These are phyloP conservation scores for Ormosia semicastrata DNA, from an alignment of 306 rosid genomes.

Conservation along the genomic window DNA sequence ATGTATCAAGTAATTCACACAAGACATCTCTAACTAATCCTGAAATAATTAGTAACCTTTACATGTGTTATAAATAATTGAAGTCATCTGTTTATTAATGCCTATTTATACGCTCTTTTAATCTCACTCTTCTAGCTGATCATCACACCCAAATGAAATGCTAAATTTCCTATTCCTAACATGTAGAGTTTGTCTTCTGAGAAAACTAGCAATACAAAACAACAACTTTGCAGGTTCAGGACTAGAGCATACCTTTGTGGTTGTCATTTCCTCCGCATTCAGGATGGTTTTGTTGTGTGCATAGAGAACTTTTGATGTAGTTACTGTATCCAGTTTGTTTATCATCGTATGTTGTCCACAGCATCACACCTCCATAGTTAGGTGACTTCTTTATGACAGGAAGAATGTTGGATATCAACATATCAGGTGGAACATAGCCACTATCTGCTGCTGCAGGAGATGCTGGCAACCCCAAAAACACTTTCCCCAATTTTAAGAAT, in stretches of 20 bases:
- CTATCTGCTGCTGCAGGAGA: constrained; percentile 39
- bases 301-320: constrained; percentile 16
- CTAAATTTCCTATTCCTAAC: background rate
- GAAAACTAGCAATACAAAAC: background rate
- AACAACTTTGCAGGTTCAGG: background rate
- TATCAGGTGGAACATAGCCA: constrained; percentile 43
- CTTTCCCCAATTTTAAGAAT: background rate
- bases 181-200: background rate
- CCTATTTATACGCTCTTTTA: background rate
- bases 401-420: constrained; percentile 39
- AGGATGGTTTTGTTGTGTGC: constrained; percentile 11
- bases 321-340: constrained; percentile 41
- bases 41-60: background rate
- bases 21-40: background rate
- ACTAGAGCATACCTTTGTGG: constrained; percentile 18
- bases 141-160: background rate
- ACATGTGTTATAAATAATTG: background rate
- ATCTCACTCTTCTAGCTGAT: background rate
- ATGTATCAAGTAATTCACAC: background rate
- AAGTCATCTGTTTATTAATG: background rate
- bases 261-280: constrained; percentile 3
- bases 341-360: constrained; percentile 54
- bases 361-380: constrained; percentile 62
- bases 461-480: constrained; percentile 56
- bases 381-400: constrained; percentile 43